Conservation (phyloP, 257 asterid genomes). For the Petunia axillaris region DNA sequence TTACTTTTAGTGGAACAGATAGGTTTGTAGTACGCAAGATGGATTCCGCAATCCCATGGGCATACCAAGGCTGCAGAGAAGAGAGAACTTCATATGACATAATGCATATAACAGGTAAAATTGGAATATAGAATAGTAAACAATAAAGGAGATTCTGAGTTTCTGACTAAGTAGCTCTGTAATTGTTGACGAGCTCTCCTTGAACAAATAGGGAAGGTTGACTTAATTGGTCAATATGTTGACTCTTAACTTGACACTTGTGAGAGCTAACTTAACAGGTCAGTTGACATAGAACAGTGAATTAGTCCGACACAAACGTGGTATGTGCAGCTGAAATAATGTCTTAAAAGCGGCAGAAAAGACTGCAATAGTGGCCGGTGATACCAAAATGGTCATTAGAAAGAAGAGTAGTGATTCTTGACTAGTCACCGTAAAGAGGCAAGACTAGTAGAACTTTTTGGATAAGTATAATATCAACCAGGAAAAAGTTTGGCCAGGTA, state of each 20-base stretch:
- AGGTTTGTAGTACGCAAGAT: slow-evolving; percentile 86
- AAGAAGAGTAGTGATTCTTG: background rate
- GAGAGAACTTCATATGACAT: background rate
- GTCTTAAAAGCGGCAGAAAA: background rate
- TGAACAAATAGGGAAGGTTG: background rate
- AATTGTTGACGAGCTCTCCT: background rate
- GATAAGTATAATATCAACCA: background rate
- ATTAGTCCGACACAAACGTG: background rate
- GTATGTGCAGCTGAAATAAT: background rate
- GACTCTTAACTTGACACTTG: background rate
- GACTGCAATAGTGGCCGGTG: background rate
- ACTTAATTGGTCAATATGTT: background rate
- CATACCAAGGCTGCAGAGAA: slow-evolving; percentile 90
- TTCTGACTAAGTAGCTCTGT: background rate
- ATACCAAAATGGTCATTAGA: background rate
- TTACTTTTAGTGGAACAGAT: slow-evolving; percentile 86
- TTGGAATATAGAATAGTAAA: background rate
- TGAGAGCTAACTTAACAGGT: slow-evolving; percentile 4
- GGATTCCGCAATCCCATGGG: slow-evolving; percentile 97
- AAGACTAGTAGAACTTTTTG: background rate
- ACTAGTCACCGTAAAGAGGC: background rate
- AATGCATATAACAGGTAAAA: background rate
- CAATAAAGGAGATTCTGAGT: background rate
- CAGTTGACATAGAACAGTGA: background rate
- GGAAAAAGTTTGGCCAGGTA: background rate